Base-by-base conservation (phyloP, 148 eudicot genomes). In the Spergularia marina region DNA sequence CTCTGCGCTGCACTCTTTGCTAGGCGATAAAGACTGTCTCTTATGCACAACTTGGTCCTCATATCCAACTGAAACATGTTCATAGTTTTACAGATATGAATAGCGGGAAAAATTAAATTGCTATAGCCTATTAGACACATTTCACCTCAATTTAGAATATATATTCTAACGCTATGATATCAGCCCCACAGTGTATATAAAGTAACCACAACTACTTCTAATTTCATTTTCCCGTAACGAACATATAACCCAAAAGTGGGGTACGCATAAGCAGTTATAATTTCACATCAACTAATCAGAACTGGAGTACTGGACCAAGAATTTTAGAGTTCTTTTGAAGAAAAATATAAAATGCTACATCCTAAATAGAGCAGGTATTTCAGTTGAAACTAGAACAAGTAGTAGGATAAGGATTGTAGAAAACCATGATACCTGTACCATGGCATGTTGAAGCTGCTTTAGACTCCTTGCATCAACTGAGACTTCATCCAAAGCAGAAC, bases 11-110 rank as follows among this genome's bases (percentile, higher is more conserved):
- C 92, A 79, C 92, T 93, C 80, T 85, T 79, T 64, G 98, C 98
- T 77, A 93, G 86, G 74, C 98, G 94, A 76, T 91, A 93, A 63
- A 93, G 85, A 79, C 98, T 89, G 79, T 93, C 98, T 85, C 94
- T 87, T 76, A 93, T 93, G 85, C 91, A 90, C 63, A 93, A 71
- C 75, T 88, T 93, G 49, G 90, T 93, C 80, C 87, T 86, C 63
- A 81, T 72, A 80, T 91, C 97, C 86, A 93, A 78, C 98, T 93
- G 87, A 71, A 75, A 82, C 87, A 84, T 69, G 74, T 59, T 67
- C 60, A 53, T 7, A 10, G 21, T 17, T 23, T 20, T 39, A 57
- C 61, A 66, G n/a, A 53, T 30, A 52, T 25, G 14, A 64, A 44
- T 15, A 61, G 60, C 51, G 6, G 30, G 10, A 61, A 16, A 17